phyloP scores from a whole-genome alignment of 768 basidiomycete species.

The Russula virescens region DNA sequence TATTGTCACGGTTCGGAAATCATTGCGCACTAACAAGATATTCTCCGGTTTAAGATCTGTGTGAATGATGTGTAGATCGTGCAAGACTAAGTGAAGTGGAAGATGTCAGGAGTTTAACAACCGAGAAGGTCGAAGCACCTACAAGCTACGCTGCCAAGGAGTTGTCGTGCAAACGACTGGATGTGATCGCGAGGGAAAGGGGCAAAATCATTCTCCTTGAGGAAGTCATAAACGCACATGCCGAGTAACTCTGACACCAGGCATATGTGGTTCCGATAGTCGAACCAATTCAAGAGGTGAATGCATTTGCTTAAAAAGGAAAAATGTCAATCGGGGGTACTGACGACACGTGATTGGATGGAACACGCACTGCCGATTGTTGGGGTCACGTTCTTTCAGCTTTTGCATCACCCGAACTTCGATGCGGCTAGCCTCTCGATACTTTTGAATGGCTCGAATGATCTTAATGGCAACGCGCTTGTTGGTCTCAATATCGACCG shows the following conservation, averaged over 20 bases:
- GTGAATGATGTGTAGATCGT: constrained; percentile 86
- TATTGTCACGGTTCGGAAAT: constrained; percentile 57
- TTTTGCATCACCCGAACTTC: constrained; percentile 93
- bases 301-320: constrained; percentile 81
- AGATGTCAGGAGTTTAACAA: constrained; percentile 22
- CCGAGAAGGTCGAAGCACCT: constrained; percentile 34
- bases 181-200: constrained; percentile 97
- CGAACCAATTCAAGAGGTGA: constrained; percentile 90
- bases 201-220: constrained; percentile 95
- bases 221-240: constrained; percentile 97
- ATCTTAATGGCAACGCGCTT: constrained; percentile 94
- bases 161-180: constrained; percentile 88
- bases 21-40: constrained; percentile 87
- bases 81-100: constrained; percentile 59
- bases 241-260: constrained; percentile 93
- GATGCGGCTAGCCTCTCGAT: constrained; percentile 97
- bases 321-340: constrained; percentile 23
- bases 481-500: constrained; percentile 70
- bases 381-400: constrained; percentile 82
- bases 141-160: constrained; percentile 93
- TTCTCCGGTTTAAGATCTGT: constrained; percentile 99
- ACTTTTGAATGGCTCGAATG: constrained; percentile 96
- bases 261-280: constrained; percentile 96
- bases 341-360: constrained; percentile 11
- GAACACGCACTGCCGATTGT: constrained; percentile 74